Conservation (phyloP, 148 eudicot species). For the Dysphania ambrosioides region DNA sequence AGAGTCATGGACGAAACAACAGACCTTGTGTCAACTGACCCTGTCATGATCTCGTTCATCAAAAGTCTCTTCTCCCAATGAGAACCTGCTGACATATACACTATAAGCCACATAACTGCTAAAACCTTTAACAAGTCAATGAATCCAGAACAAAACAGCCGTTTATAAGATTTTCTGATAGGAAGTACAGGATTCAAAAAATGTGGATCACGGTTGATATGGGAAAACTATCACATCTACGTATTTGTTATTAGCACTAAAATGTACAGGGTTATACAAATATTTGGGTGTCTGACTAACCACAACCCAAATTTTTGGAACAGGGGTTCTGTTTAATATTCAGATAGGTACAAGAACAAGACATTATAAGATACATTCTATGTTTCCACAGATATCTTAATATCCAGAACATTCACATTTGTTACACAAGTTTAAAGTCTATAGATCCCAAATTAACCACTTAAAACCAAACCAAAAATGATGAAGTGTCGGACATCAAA, state of each 20-base stretch:
- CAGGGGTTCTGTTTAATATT: background rate
- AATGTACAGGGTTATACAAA: background rate
- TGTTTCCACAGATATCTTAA: background rate
- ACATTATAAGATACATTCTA: too few relatives aligned
- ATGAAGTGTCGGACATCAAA: background rate
- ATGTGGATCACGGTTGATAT: background rate
- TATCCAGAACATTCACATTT: background rate
- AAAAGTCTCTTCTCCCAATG: slow-evolving; percentile 99
- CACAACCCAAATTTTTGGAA: background rate
- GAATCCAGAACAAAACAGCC: background rate
- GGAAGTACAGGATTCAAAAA: background rate
- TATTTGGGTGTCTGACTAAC: background rate
- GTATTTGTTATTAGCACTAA: background rate
- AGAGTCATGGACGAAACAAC: slow-evolving; percentile 94
- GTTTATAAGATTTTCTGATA: background rate
- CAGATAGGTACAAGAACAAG: background rate
- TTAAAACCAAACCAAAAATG: too few relatives aligned
- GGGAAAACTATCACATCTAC: slow-evolving; percentile 1
- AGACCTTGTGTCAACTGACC: slow-evolving; percentile 94
- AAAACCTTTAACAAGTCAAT: background rate
- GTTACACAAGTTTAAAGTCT: background rate
- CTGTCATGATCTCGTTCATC: slow-evolving; percentile 99
- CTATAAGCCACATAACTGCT: slow-evolving; percentile 16
- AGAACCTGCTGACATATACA: slow-evolving; percentile 57
- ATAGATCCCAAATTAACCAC: background rate